These are phyloP conservation scores for Paramyrothecium roridum DNA, from an alignment of 2,329 filamentous ascomycete genomes.

Conservation along the genomic window DNA sequence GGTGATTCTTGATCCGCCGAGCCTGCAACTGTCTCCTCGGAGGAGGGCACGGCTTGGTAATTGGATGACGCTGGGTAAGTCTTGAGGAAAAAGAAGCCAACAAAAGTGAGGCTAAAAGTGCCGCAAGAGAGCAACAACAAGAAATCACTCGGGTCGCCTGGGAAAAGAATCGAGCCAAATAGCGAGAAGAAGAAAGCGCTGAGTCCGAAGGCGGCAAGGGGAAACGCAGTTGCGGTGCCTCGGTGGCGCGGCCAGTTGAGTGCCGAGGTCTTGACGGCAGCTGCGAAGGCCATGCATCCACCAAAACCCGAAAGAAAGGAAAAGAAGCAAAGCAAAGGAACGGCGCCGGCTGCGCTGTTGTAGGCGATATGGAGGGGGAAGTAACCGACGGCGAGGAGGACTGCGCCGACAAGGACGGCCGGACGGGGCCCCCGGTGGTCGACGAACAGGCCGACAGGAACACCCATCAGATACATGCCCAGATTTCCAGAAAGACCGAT, in stretches of 20 bases:
- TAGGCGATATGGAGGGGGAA: slow-evolving; percentile 81
- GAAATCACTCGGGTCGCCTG: slow-evolving; percentile 78
- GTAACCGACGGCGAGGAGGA: slow-evolving; percentile 76
- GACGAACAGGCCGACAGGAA: slow-evolving; percentile 84
- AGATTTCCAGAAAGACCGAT: slow-evolving; percentile 84
- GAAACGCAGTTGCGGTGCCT: slow-evolving; percentile 91
- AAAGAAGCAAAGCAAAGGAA: slow-evolving; percentile 70
- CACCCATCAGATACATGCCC: slow-evolving; percentile 89
- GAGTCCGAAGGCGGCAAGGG: slow-evolving; percentile 86
- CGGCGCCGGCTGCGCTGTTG: slow-evolving; percentile 59
- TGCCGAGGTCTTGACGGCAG: slow-evolving; percentile 80
- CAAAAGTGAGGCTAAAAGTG: slow-evolving; percentile 71
- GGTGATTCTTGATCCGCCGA: slow-evolving; percentile 38
- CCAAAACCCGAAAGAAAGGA: slow-evolving; percentile 84
- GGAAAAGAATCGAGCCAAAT: slow-evolving; percentile 72
- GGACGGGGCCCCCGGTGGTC: slow-evolving; percentile 78
- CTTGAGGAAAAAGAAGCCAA: slow-evolving; percentile 81
- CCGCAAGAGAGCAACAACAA: slow-evolving; percentile 77
- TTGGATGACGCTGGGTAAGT: slow-evolving; percentile 58
- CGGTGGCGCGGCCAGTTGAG: slow-evolving; percentile 89
- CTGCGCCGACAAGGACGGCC: slow-evolving; percentile 70
- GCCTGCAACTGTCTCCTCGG: slow-evolving; percentile 27
- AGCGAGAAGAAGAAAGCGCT: slow-evolving; percentile 96
- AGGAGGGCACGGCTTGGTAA: slow-evolving; percentile 54
- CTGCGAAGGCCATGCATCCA: slow-evolving; percentile 86